A percentile compares a stretch with the other conserved stretches of the same genome.
These are phyloP conservation scores for Boeremia exigua DNA, from an alignment of 2,329 filamentous ascomycete genomes.

Conservation along the genomic window DNA sequence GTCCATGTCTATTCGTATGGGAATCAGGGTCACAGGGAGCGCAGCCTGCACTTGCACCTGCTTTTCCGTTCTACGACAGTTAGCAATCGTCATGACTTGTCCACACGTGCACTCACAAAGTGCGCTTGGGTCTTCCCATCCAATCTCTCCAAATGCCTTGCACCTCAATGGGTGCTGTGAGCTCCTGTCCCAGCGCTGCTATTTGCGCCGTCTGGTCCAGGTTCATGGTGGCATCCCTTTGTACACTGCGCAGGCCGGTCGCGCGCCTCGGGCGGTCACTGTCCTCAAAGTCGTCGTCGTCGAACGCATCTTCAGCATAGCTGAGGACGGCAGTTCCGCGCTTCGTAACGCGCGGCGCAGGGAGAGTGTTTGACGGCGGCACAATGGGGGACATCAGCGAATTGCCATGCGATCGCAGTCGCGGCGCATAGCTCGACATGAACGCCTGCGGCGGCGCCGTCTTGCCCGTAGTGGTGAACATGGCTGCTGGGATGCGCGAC, in stretches of 20 bases:
- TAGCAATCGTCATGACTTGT: constrained; percentile 6
- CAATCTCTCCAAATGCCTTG: constrained; percentile 95
- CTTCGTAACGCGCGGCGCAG: constrained; percentile 86
- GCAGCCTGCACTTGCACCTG: constrained; percentile 71
- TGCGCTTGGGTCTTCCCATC: constrained; percentile 75
- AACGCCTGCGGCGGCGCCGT: constrained; percentile 78
- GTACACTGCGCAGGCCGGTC: constrained; percentile 80
- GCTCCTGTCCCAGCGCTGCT: constrained; percentile 85
- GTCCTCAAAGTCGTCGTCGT: constrained; percentile 78
- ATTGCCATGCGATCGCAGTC: constrained; percentile 89
- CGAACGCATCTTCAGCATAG: constrained; percentile 95
- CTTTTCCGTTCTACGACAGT: constrained; percentile 58
- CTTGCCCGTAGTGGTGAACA: constrained; percentile 50
- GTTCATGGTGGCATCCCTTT: constrained; percentile 66
- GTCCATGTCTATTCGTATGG: constrained; percentile 95
- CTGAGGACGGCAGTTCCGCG: constrained; percentile 96
- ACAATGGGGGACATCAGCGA: constrained; percentile 86
- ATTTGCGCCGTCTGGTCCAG: constrained; percentile 68
- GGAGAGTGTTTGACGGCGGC: constrained; percentile 70
- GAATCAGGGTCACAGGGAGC: constrained; percentile 87
- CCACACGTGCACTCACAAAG: constrained; percentile 49
- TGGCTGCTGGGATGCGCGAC: constrained; percentile 37
- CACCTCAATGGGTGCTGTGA: constrained; percentile 76
- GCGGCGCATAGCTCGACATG: constrained; percentile 88
- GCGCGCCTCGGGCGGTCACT: constrained; percentile 74